Base-by-base conservation (phyloP, 2,329 filamentous ascomycete genomes). In the Paecilomyces dactylethromorphus region DNA sequence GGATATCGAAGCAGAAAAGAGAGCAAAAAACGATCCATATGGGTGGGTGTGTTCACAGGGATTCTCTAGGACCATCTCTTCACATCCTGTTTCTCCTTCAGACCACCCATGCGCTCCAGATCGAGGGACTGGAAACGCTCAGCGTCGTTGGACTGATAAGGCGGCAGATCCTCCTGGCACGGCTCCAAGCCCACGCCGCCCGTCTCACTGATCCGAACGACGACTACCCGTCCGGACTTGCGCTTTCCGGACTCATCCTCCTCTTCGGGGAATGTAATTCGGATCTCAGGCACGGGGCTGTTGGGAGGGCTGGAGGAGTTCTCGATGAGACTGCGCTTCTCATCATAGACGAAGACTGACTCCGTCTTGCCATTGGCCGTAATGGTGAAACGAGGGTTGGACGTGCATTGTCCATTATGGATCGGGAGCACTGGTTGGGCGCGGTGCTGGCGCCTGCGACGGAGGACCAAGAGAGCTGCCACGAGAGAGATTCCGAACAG, bases 261-360 rank as follows among this genome's bases (percentile, higher is more conserved):
- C 66, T 95, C 88, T 80, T 97, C 94, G 15, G 94, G 94, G 81
- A 99, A 97, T 35, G 94, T 97, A 75, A 99, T 96, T 76, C 92
- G 91, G 69, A 99, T 99, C 78, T 97, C 90, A 21, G 94, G 94
- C 29, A 97, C 90, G n/a, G 89, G 88, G 53, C 88, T 90, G 67
- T 88, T 80, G 22, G 92, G 90, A 15, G 91, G 88, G 63, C 86
- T 88, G 60, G 83, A 81, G 32, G 90, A 89, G 76, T 90, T 90
- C 64, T 87, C 83, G 65, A 93, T 85, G 77, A 95, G 87, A 64
- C 86, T 86, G 71, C 88, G 86, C 76, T 94, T 91, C 74, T 91
- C 87, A 68, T 89, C 86, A 73, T 91, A 89, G 68, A 94, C 84
- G 61, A 91, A 83, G 65, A 94, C 82, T 62, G 83, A 83, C 59